Conservation (phyloP, 306 rosid genomes). For the Glycyrrhiza uralensis region DNA sequence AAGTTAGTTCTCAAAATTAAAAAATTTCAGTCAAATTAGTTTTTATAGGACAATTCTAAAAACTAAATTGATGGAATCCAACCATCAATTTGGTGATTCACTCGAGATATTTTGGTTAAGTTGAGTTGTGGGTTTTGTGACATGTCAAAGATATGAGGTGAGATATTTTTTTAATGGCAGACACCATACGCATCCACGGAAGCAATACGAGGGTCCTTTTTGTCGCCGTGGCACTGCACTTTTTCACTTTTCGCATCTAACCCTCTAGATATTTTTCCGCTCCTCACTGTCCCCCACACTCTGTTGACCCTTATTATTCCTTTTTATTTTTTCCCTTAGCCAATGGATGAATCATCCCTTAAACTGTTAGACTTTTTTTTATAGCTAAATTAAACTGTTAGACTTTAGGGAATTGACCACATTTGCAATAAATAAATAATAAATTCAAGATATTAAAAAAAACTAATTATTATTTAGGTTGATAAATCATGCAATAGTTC, state of each 20-base stretch:
- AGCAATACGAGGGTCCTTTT: slow-evolving; percentile 26
- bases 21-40: no score
- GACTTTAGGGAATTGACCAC: no score
- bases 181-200: slow-evolving; percentile 23
- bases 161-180: slow-evolving; percentile 24
- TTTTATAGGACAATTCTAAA: no score
- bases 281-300: background rate
- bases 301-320: background rate
- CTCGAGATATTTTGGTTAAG: background rate
- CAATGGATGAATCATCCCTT: no score
- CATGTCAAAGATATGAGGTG: background rate
- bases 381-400: no score
- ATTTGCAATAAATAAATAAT: no score
- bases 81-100: no score
- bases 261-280: slow-evolving; percentile 39
- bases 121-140: background rate
- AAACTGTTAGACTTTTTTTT: no score
- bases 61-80: no score
- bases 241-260: slow-evolving; percentile 36
- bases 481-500: background rate
- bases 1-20: no score
- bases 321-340: background rate
- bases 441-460: no score
- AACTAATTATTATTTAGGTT: no score
- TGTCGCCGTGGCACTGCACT: slow-evolving; percentile 41